phyloP scores from a whole-genome alignment of 768 basidiomycete genomes.

The Pisolithus albus region DNA sequence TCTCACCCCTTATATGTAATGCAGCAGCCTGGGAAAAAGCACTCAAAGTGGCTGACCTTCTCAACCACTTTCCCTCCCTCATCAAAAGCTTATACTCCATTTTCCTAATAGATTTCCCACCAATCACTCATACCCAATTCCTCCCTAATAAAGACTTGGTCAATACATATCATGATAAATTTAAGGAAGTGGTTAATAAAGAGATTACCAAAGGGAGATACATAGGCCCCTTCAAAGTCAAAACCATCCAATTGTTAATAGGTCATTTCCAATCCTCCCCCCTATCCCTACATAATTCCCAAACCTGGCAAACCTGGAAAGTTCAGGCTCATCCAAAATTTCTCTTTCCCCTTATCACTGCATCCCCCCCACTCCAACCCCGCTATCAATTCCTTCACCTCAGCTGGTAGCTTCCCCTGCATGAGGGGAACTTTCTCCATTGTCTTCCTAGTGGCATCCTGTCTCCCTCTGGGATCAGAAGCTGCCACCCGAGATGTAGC shows the following conservation, averaged over 20 bases:
- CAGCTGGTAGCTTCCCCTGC: constrained; percentile 28
- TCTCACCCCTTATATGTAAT: constrained; percentile 7
- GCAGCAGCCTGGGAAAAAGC: neutral
- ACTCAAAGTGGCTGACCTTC: neutral
- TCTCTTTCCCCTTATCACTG: constrained; percentile 5
- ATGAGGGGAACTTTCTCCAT: constrained; percentile 39
- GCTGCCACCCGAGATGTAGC: constrained; percentile 24
- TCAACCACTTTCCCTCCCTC: neutral
- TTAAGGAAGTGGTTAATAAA: too few species aligned
- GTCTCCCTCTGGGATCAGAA: constrained; percentile 27
- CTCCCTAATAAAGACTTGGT: constrained; percentile 3
- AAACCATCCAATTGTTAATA: constrained; percentile 2
- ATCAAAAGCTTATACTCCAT: neutral
- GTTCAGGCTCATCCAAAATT: constrained; percentile 11
- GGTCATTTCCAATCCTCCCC: too few species aligned
- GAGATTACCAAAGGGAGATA: constrained; percentile 10
- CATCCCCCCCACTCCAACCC: neutral
- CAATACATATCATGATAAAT: neutral
- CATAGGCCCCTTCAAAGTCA: constrained; percentile 6
- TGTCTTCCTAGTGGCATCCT: constrained; percentile 14
- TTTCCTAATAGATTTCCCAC: constrained; percentile 2
- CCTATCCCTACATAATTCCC: too few species aligned
- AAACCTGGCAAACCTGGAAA: too few species aligned
- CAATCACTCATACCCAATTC: neutral
- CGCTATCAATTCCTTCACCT: neutral